These are phyloP conservation scores for Curvularia lunata DNA, from an alignment of 2,329 filamentous ascomycete species.

Conservation along the genomic window DNA sequence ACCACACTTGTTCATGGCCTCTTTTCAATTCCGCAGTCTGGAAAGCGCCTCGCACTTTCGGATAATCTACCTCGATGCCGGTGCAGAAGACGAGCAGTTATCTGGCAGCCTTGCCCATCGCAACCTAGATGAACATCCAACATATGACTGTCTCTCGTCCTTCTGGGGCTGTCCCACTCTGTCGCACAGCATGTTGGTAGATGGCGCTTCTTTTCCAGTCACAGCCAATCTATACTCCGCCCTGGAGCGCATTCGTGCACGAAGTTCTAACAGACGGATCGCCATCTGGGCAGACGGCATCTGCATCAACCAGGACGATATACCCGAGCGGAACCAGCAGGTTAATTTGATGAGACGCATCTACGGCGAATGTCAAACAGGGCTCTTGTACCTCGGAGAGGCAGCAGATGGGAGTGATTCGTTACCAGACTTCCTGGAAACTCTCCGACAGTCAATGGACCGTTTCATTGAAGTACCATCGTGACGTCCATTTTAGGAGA, in stretches of 20 bases:
- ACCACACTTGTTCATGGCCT: background rate
- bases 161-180: background rate
- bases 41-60: background rate
- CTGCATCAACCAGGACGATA: background rate
- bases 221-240: background rate
- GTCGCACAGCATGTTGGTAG: background rate
- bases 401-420: background rate
- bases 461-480: background rate
- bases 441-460: background rate
- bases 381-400: background rate
- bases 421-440: background rate
- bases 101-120: background rate
- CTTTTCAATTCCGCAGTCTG: background rate
- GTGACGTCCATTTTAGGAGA: background rate
- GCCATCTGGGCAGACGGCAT: background rate
- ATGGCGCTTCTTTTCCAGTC: background rate
- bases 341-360: background rate
- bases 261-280: background rate
- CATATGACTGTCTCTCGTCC: background rate
- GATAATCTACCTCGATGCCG: background rate
- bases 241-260: background rate
- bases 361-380: background rate
- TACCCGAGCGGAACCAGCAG: background rate
- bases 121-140: background rate
- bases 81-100: background rate